Conservation (phyloP, 768 basidiomycete genomes). For the Boletus fagicola region DNA sequence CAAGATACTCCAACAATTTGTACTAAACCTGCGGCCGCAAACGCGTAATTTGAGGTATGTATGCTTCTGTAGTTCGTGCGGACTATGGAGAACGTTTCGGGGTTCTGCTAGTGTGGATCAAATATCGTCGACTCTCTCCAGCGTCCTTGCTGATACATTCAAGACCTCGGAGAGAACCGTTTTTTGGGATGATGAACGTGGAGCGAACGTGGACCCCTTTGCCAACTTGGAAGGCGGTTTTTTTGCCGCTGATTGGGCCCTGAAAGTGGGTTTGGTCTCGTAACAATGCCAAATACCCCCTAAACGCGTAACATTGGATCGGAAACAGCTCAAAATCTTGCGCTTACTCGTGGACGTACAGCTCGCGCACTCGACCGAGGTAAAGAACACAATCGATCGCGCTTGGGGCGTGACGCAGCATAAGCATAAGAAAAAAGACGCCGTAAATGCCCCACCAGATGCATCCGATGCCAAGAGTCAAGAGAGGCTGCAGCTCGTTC, state of each 20-base stretch:
- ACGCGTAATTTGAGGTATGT: conserved; percentile 86
- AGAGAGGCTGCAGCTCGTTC: conserved; percentile 61
- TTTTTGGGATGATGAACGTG: conserved; percentile 74
- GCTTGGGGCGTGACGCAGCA: conserved; percentile 84
- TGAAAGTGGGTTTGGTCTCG: conserved; percentile 59
- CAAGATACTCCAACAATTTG: conserved; percentile 69
- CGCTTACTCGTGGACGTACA: conserved; percentile 86
- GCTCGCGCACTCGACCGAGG: conserved; percentile 61
- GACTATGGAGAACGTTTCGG: conserved; percentile 30
- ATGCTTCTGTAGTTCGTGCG: conserved; percentile 30
- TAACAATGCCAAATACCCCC: conserved; percentile 26
- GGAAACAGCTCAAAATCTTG: conserved; percentile 69
- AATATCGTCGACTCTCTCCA: conserved; percentile 72
- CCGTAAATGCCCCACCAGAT: conserved; percentile 51
- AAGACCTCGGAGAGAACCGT: conserved; percentile 71
- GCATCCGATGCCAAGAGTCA: conserved; percentile 64
- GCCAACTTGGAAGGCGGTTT: conserved; percentile 64
- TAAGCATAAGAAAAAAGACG: conserved; percentile 81
- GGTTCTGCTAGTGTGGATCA: conserved; percentile 64
- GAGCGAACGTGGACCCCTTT: conserved; percentile 74
- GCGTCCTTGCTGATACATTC: conserved; percentile 68
- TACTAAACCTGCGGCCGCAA: conserved; percentile 79
- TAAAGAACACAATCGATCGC: conserved; percentile 74
- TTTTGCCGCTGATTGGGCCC: conserved; percentile 77
- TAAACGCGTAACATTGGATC: conserved; percentile 28